Evolutionary conservation across 176 grass and related monocot genomes (phyloP), one percentile per base, ranked within the genome.

Genomic region (Raddia distichophylla): DNA sequence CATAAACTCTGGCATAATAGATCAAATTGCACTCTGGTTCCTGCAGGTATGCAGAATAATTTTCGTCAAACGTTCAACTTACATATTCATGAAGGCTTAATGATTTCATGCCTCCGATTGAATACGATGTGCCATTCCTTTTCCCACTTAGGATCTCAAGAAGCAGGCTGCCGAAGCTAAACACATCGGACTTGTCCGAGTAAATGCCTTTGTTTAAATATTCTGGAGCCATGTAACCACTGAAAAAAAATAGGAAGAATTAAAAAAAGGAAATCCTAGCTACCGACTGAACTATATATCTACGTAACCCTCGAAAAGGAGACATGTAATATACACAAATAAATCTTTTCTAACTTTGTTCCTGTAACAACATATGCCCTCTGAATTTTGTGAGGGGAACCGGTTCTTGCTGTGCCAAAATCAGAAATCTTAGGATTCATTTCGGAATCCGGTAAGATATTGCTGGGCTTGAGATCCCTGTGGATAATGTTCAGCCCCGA

Each of bases 111-210:
- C 27, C 3, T 16, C 2, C 0, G 5, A 6, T 66, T 12, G 5
- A 20, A 7, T 54, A 51, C 5, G 15, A 37, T 49, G 76, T 66
- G 32, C 48, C 49, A 3, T 66, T 79, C 62, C 76, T 54, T 43
- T 64, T 65, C 14, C 61, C 76, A 55, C 62, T 54, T 4, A 79
- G 16, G 48, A 67, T 67, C 61, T 79, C 76, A 53, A 79, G 62
- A 6, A 79, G 76, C 47, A 79, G 47, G 48, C 76, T 79, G 10
- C 76, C 76, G 49, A 79, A 79, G 33, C 76, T 79, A 2, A 79
- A 79, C 48, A 67, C 61, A 5, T 79, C 76, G 33, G 76, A 40
- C 62, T 79, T 79, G 62, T 5, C 33, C 4, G 76, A 79, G 76
- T 20, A 79, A 42, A 79, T 52, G 20, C 76, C 76, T 79, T 67